Evolutionary conservation across 129 eudicot genomes (phyloP).

Genomic region (Erigeron canadensis): DNA sequence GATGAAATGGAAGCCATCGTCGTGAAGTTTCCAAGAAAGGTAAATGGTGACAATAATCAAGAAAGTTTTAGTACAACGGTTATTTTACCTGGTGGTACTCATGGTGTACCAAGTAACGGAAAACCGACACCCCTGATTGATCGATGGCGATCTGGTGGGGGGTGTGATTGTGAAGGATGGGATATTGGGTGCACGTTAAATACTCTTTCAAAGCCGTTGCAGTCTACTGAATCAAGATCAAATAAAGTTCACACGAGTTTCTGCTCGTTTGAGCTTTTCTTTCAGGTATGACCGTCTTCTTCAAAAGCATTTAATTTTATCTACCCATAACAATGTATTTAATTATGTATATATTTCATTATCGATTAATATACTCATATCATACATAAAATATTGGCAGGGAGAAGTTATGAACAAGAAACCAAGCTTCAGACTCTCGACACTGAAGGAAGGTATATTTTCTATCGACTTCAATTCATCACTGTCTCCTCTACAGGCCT

Average conservation of each 20-base stretch:
- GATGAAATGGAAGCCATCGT: slow-evolving; percentile 77
- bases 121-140: slow-evolving; percentile 63
- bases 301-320: background rate
- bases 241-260: slow-evolving; percentile 15
- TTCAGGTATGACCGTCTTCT: slow-evolving; percentile 51
- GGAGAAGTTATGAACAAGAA: slow-evolving; percentile 40
- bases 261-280: slow-evolving; percentile 52
- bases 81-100: slow-evolving; percentile 67
- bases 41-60: slow-evolving; percentile 7
- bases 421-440: slow-evolving; percentile 49
- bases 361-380: background rate
- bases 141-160: slow-evolving; percentile 84
- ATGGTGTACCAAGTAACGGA: slow-evolving; percentile 69
- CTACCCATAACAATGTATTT: background rate
- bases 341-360: background rate
- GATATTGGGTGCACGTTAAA: slow-evolving; percentile 75
- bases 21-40: slow-evolving; percentile 45
- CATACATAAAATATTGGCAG: slow-evolving; percentile 32
- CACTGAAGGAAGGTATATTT: slow-evolving; percentile 61
- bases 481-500: slow-evolving; percentile 64
- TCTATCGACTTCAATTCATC: slow-evolving; percentile 63
- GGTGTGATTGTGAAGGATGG: slow-evolving; percentile 97
- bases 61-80: slow-evolving; percentile 47
- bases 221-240: slow-evolving; percentile 27
- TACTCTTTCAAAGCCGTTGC: slow-evolving; percentile 38